Evolutionary conservation across 2,329 filamentous ascomycete species (phyloP).

Genomic region (Diplodia mutila): DNA sequence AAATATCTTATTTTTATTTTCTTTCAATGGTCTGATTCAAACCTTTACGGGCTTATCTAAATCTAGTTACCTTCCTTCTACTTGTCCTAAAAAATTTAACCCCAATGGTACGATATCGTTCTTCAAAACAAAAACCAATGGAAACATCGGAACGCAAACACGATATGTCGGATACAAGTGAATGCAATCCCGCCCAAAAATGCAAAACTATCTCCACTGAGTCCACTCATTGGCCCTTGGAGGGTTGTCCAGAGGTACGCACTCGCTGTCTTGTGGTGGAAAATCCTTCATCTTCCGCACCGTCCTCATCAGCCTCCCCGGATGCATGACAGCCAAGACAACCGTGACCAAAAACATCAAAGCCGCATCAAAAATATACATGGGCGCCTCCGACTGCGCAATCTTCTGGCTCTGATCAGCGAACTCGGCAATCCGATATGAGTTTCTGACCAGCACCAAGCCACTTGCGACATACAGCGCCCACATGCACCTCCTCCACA

Average conservation of each 20-base stretch:
- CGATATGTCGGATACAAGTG: neutral
- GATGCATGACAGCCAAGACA: slow-evolving; percentile 45
- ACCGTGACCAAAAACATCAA: slow-evolving; percentile 51
- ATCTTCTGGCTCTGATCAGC: slow-evolving; percentile 47
- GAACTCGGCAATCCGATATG: slow-evolving; percentile 57
- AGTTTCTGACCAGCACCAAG: slow-evolving; percentile 53
- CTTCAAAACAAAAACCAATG: neutral
- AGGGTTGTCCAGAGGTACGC: neutral
- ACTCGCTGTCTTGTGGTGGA: neutral
- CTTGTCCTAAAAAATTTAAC: too few species aligned
- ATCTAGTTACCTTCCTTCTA: too few species aligned
- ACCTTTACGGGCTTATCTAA: too few species aligned
- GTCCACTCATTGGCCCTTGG: neutral
- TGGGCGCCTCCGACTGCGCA: slow-evolving; percentile 50
- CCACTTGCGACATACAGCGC: slow-evolving; percentile 49
- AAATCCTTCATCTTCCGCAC: neutral
- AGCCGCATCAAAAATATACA: slow-evolving; percentile 54
- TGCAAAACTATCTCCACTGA: neutral
- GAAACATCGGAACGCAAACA: too few species aligned
- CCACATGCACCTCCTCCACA: slow-evolving; percentile 41
- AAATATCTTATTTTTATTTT: too few species aligned
- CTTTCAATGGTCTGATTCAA: too few species aligned
- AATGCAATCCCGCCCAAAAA: neutral
- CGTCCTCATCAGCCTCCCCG: slow-evolving; percentile 33
- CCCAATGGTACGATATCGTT: too few species aligned